Conservation (phyloP, 116 monocot species). For the Posidonia oceanica region DNA sequence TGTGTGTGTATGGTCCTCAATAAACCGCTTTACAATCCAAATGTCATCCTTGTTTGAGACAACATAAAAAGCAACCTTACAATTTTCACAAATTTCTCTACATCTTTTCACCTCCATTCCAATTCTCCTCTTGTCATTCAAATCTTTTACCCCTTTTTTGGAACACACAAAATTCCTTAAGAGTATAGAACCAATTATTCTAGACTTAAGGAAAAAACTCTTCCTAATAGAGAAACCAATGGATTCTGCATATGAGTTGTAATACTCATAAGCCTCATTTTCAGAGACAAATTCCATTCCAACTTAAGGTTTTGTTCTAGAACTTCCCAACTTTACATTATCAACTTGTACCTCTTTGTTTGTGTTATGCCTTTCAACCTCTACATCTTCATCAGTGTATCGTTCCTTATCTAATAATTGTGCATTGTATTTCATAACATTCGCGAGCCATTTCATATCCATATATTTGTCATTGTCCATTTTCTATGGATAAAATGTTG, state of each 20-base stretch:
- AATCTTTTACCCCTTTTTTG: neutral
- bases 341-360: neutral
- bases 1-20: neutral
- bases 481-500: neutral
- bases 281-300: neutral
- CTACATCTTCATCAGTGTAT: neutral
- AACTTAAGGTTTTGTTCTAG: neutral
- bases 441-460: neutral
- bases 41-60: neutral
- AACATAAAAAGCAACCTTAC: neutral
- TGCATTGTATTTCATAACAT: neutral
- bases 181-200: neutral
- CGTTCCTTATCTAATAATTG: neutral
- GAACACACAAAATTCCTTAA: neutral
- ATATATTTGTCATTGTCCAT: neutral
- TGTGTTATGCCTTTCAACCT: no score
- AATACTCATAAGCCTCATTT: neutral
- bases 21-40: neutral
- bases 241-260: neutral
- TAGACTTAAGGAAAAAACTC: neutral
- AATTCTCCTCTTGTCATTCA: neutral
- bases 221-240: neutral
- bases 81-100: neutral
- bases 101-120: no score
- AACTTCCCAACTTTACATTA: neutral